Base-by-base conservation (phyloP, 2,329 filamentous ascomycete species). In the Arthrobotrys iridis region DNA sequence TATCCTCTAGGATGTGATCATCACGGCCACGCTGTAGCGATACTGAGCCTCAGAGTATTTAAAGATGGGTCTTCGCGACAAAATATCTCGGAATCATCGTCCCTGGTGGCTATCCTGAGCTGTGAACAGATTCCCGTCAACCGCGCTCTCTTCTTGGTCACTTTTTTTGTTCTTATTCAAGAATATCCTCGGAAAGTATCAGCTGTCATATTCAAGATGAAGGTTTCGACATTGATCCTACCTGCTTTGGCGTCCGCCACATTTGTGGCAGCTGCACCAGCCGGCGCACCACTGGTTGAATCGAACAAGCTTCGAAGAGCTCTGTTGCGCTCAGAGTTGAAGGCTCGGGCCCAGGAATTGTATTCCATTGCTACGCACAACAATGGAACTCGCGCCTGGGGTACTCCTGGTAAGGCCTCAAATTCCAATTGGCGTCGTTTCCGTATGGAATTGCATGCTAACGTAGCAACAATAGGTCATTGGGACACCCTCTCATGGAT, bases 301-400 rank as follows among this genome's bases (percentile, higher is more conserved):
- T 83, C 82, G 11, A 80, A 82, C 52, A 79, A 80, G 73, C 82
- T 84, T 24, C 83, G 83, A 76, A 79, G 81, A 55, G 79, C 80
- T 8, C 50, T 85, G 79, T 82, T 79, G 37, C 78, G 83, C 77
- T 80, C 83, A 20, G 81, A 82, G 60, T 82, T 86, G 28, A 80
- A 85, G 33, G 81, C 81, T 3, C 83, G 83, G 33, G 82, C 84
- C 4, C 80, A 85, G 77, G 83, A 82, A 78, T 82, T 86, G 1
- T 82, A 85, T 77, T 81, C 82, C 77, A 81, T 86, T 57, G 84
- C 85, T 20, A 37, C 57, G 7, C 26, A 8, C 40, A 80, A 83
- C 24, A 81, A 84, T 65, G 82, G 82, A 45, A 84, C 83, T 78
- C 84, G 84, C 28, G 83, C 81, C 55, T 85, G 85, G 62, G 84